Evolutionary conservation across 2,329 filamentous ascomycete genomes (phyloP), one percentile per base, ranked within the genome.

Genomic region (Xylaria sp.): DNA sequence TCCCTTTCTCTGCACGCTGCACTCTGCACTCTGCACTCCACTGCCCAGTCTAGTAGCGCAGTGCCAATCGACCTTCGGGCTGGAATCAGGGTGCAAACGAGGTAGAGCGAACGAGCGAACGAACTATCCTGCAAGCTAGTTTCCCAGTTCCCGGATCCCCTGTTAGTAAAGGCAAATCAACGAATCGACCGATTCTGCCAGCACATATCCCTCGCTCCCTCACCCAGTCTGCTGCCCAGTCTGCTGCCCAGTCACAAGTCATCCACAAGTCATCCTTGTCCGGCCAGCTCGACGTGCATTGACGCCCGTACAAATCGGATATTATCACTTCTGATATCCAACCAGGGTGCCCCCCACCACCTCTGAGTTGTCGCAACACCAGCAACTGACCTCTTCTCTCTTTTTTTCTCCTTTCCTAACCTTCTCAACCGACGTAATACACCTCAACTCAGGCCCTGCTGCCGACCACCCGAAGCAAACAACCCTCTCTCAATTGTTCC

Each of bases 311-410:
- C 62, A 60, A 59, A 61, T 65, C 65, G 57, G 63, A 64, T 63
- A 68, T 70, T 71, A 68, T 70, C 69, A 67, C 65, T 38, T 58
- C 64, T 68, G 66, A 68, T 68, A 70, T 68, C 68, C 66, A 69
- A 69, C 52, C 53, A 46, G 61, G 41, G 35, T 43, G 11, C 57
- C 60, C 56, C 70, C 68, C 68, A 59, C 56, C 54, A 59, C 56
- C 54, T 60, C 57, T 66, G 54, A 64, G 64, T 62, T 60, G 60
- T 58, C 62, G 65, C 64, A 65, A 62, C 64, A 63, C 65, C 63
- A 55, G 63, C 60, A 64, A 58, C 49, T 31, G 65, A 63, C 41
- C 49, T 54, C 48, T 53, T 49, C 40, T 66, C 47, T 58, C 66
- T 60, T 55, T 66, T 61, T 41, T 58, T 60, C 60, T 57, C 64